Percentiles rank a stretch among this genome's conserved stretches.
These are phyloP conservation scores for Trichoderma sp. DNA, from an alignment of 2,329 filamentous ascomycete species.

Conservation along the genomic window DNA sequence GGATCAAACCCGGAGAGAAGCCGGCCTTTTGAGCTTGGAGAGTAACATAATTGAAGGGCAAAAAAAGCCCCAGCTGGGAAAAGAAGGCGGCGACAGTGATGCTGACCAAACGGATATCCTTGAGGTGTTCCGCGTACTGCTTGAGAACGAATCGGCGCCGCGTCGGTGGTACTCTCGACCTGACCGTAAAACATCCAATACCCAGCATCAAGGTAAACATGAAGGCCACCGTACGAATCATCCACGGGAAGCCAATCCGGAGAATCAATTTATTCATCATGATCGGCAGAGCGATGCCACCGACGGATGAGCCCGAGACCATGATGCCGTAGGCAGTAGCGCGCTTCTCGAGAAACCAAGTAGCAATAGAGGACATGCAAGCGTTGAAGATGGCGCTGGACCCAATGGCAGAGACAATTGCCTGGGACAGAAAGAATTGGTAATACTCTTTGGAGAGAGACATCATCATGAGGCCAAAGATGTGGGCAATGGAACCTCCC, in stretches of 20 bases:
- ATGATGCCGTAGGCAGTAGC: constrained; percentile 53
- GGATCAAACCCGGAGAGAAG: constrained; percentile 39
- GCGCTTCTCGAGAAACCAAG: constrained; percentile 52
- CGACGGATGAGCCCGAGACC: constrained; percentile 52
- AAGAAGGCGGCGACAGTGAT: constrained; percentile 48
- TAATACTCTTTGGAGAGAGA: constrained; percentile 47
- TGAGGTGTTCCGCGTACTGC: constrained; percentile 47
- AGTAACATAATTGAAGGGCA: constrained; percentile 53
- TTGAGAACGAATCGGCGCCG: constrained; percentile 42
- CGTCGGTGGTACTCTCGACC: constrained; percentile 44
- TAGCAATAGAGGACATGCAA: constrained; percentile 41
- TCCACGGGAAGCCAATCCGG: constrained; percentile 45
- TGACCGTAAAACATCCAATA: constrained; percentile 37
- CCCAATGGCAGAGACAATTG: constrained; percentile 41
- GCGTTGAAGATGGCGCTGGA: constrained; percentile 43
- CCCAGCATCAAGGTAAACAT: constrained; percentile 40
- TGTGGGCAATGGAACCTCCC: constrained; percentile 52
- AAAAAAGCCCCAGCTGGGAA: constrained; percentile 54
- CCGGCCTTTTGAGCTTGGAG: constrained; percentile 46
- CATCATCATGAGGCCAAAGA: constrained; percentile 65
- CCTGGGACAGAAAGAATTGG: constrained; percentile 44
- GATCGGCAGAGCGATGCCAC: constrained; percentile 58
- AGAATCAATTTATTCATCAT: constrained; percentile 55
- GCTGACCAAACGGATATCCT: constrained; percentile 44
- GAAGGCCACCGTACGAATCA: constrained; percentile 47